phyloP scores from a whole-genome alignment of 1,139 yeast genomes.

The Hansenula lynferdii region DNA sequence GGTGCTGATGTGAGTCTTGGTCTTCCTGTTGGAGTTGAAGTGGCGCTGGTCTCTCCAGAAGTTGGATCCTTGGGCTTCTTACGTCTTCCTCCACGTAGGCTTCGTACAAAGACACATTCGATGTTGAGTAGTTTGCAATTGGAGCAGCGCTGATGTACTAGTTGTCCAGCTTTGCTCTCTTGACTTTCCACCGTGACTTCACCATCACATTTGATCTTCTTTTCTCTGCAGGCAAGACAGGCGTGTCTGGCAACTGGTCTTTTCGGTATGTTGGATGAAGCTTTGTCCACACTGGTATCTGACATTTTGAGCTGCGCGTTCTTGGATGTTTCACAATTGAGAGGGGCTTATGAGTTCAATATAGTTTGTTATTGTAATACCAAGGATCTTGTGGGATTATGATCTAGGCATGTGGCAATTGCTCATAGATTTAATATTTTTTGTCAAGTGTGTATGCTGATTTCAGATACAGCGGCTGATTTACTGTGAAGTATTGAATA shows the following conservation, averaged over 20 bases:
- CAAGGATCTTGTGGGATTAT: too few species aligned
- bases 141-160: constrained; percentile 35
- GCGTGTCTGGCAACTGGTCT: constrained; percentile 54
- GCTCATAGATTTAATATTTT: too few species aligned
- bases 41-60: neutral
- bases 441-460: too few species aligned
- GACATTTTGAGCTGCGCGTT: neutral
- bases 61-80: constrained; percentile 30
- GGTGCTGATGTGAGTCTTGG: neutral
- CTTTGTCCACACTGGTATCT: neutral
- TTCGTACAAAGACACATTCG: constrained; percentile 54
- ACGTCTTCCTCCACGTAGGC: constrained; percentile 56
- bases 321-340: neutral
- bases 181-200: too few species aligned
- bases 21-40: constrained; percentile 4
- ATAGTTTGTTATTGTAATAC: too few species aligned
- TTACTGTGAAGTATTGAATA: too few species aligned
- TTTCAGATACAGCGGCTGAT: too few species aligned
- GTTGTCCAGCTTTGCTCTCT: constrained; percentile 17
- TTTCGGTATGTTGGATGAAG: constrained; percentile 12
- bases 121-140: constrained; percentile 46
- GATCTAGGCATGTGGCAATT: too few species aligned
- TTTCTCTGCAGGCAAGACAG: constrained; percentile 57
- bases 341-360: neutral
- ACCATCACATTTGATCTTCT: constrained; percentile 62